Percentiles rank a stretch among this genome's conserved stretches.
These are phyloP conservation scores for Astrothelium macrocarpum DNA, from an alignment of 495 filamentous ascomycete species.

Conservation along the genomic window DNA sequence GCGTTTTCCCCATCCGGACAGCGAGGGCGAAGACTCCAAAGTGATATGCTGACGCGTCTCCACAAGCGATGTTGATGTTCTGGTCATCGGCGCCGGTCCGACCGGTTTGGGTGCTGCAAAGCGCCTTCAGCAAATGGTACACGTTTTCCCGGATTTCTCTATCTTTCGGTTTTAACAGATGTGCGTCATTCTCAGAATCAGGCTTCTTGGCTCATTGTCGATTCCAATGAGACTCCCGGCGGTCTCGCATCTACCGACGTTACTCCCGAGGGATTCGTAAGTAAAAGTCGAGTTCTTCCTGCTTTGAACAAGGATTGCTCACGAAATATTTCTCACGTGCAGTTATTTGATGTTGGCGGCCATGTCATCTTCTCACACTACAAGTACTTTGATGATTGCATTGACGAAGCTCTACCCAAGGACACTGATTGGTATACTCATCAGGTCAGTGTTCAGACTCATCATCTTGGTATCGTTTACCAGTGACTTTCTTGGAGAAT, in stretches of 20 bases:
- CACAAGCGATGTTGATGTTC: constrained; percentile 79
- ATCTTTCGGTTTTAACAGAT: background rate
- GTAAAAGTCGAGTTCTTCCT: constrained; percentile 34
- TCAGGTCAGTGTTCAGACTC: constrained; percentile 35
- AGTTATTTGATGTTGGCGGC: constrained; percentile 98
- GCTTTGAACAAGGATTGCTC: constrained; percentile 5
- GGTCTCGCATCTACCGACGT: constrained; percentile 95
- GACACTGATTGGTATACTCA: constrained; percentile 94
- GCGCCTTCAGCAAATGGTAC: constrained; percentile 88
- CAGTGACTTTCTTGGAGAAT: background rate
- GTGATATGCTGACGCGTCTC: constrained; percentile 8
- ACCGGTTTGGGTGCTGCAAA: constrained; percentile 96
- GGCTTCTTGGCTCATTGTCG: constrained; percentile 92
- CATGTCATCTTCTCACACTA: constrained; percentile 99
- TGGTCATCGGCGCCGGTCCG: constrained; percentile 95
- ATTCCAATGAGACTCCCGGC: constrained; percentile 85
- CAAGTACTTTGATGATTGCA: constrained; percentile 99
- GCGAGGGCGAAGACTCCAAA: background rate
- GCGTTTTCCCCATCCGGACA: background rate
- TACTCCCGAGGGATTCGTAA: constrained; percentile 93
- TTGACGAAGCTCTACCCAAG: constrained; percentile 90
- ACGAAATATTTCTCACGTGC: constrained; percentile 20
- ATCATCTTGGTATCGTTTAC: background rate
- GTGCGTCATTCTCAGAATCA: constrained; percentile 50
- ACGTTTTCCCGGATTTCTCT: constrained; percentile 27